Evolutionary conservation across 2,329 filamentous ascomycete species (phyloP).

Genomic region (Didymella exigua): DNA sequence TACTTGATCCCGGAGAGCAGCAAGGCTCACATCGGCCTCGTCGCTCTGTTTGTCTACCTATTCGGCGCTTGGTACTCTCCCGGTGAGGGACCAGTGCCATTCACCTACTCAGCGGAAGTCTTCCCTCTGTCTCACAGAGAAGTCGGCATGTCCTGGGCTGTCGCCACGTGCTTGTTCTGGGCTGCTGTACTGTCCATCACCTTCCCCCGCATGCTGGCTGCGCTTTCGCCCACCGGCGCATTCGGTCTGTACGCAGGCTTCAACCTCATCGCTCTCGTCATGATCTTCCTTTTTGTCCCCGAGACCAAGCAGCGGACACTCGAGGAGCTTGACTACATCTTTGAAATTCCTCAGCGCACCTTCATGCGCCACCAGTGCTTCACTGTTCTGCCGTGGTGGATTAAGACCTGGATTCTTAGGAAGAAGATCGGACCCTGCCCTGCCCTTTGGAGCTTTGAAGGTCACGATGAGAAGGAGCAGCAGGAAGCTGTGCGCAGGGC

Average conservation of each 20-base stretch:
- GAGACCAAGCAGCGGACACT: constrained; percentile 42
- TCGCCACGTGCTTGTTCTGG: constrained; percentile 51
- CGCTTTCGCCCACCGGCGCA: constrained; percentile 45
- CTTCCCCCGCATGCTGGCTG: constrained; percentile 46
- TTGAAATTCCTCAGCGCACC: constrained; percentile 49
- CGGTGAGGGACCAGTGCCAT: constrained; percentile 63
- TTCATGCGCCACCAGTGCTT: constrained; percentile 47
- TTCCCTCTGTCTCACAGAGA: constrained; percentile 69
- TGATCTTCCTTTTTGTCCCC: constrained; percentile 41
- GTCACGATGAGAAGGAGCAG: constrained; percentile 18
- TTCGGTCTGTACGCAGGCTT: constrained; percentile 49
- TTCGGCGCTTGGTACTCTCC: constrained; percentile 55
- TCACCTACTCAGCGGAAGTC: constrained; percentile 68
- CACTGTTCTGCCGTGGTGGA: constrained; percentile 53
- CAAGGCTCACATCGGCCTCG: constrained; percentile 53
- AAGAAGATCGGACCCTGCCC: constrained; percentile 35
- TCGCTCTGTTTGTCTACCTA: constrained; percentile 63
- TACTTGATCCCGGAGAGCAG: constrained; percentile 54
- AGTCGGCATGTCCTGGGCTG: constrained; percentile 51
- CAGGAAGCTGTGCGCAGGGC: constrained; percentile 19
- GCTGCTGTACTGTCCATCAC: constrained; percentile 48
- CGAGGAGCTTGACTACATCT: constrained; percentile 42
- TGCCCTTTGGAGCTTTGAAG: constrained; percentile 26
- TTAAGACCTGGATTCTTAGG: constrained; percentile 49
- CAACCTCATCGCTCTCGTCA: constrained; percentile 34